Conservation (phyloP, 1,139 yeast species). For the Scheffersomyces segobiensis region DNA sequence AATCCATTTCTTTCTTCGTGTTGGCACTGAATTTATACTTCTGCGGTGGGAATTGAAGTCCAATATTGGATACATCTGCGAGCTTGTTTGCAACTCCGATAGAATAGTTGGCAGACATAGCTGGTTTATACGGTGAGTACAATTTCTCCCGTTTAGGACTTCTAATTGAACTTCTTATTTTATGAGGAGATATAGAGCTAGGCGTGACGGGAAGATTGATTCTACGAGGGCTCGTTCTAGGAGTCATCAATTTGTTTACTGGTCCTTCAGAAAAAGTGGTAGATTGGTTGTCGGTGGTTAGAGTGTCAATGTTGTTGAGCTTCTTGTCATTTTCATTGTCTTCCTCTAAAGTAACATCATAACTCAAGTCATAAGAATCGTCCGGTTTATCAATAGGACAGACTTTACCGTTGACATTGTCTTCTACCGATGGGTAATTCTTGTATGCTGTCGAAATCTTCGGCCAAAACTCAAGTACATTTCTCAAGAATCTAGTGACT, state of each 20-base stretch:
- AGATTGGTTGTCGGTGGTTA: constrained; percentile 8
- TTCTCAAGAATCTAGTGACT: constrained; percentile 51
- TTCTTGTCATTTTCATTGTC: constrained; percentile 17
- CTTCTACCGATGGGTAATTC: constrained; percentile 17
- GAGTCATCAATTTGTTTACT: constrained; percentile 3
- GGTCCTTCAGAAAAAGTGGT: not conserved
- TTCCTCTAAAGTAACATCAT: constrained; percentile 31
- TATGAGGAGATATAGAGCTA: constrained; percentile 5
- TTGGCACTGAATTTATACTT: constrained; percentile 30
- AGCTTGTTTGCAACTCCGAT: constrained; percentile 8
- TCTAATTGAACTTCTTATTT: constrained; percentile 5
- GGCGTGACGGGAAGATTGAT: constrained; percentile 4
- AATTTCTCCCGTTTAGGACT: not conserved
- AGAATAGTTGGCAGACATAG: not conserved
- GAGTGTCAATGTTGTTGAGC: constrained; percentile 17
- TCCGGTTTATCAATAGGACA: constrained; percentile 18
- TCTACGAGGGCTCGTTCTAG: constrained; percentile 8
- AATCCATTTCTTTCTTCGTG: not conserved
- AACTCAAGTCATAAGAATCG: constrained; percentile 30
- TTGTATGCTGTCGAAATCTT: constrained; percentile 14
- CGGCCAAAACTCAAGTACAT: constrained; percentile 48
- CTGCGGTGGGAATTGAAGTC: constrained; percentile 41
- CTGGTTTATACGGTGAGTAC: not conserved
- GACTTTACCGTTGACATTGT: constrained; percentile 21
- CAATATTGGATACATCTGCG: constrained; percentile 25